phyloP scores from a whole-genome alignment of 164 flowering plant genomes.

The Taxillus chinensis region DNA sequence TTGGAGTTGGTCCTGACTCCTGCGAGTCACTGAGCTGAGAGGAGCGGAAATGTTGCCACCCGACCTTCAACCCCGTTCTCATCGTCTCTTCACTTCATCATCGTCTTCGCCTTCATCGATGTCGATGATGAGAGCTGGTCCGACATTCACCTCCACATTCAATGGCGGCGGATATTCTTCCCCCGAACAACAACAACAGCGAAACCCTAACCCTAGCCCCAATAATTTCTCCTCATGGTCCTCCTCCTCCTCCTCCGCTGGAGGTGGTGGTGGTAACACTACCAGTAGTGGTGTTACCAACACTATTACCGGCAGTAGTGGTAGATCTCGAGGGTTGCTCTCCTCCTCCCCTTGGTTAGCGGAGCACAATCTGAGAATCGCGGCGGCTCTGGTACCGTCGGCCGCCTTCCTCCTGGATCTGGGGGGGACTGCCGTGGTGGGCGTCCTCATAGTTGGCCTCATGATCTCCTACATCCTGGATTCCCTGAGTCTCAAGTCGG shows the following conservation, averaged over 20 bases:
- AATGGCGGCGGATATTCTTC: slow-evolving; percentile 16
- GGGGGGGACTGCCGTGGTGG: slow-evolving; percentile 79
- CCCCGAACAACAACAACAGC: slow-evolving; percentile 10
- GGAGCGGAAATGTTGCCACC: slow-evolving; percentile 57
- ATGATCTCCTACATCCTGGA: slow-evolving; percentile 85
- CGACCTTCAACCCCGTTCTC: slow-evolving; percentile 58
- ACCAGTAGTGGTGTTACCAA: background rate
- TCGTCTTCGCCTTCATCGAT: slow-evolving; percentile 11
- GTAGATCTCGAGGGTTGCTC: slow-evolving; percentile 24
- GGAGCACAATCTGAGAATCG: slow-evolving; percentile 62
- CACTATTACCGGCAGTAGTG: background rate
- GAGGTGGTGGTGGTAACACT: slow-evolving; percentile 6
- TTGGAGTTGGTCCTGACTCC: too few relatives aligned
- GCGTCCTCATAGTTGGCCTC: slow-evolving; percentile 62
- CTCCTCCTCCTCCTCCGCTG: background rate
- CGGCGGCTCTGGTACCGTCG: slow-evolving; percentile 71
- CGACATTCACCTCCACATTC: slow-evolving; percentile 36
- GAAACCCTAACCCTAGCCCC: slow-evolving; percentile 25
- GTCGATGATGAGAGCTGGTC: slow-evolving; percentile 19
- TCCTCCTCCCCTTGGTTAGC: slow-evolving; percentile 51
- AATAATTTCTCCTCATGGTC: background rate
- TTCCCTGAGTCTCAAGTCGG: slow-evolving; percentile 59
- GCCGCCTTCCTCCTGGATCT: slow-evolving; percentile 85
- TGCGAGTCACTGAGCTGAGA: too few relatives aligned
- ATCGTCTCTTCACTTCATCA: slow-evolving; percentile 42